Base-by-base conservation (phyloP, 2,329 filamentous ascomycete genomes). In the Hymenoscyphus linearis region DNA sequence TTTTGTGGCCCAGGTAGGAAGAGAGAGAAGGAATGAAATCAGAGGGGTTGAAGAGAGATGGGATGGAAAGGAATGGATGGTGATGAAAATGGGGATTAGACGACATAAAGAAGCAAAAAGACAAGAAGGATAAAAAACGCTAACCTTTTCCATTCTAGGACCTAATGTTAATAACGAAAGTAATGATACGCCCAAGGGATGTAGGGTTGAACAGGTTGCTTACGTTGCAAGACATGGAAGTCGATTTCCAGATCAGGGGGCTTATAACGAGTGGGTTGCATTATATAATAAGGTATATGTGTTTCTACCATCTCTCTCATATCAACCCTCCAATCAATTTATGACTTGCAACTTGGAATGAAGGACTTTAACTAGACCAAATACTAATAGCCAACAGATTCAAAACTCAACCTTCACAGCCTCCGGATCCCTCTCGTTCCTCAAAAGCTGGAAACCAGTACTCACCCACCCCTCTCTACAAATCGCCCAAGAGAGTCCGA, bases 161-260 rank as follows among this genome's bases (percentile, higher is more conserved):
- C 81, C 82, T 12, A 80, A 86, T 66, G 78, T 85, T 54, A 79
- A 82, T 62, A 76, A 74, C 13, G 82, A 87, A 59, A 80, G 80
- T 0, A 74, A 79, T 34, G 76, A 80, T 3, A 75, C 83, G 1
- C 85, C 85, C 0, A 75, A 79, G 1, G 77, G 79, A 52, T 88
- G 85, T 69, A 75, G 74, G 10, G 80, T 88, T 3, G 83, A 88
- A 62, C 80, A 85, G 67, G 84, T 81, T 2, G 82, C 82, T 4
- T 87, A 85, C 63, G 74, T 85, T 36, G 77, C 79, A 1, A 80
- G 85, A 18, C 85, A 87, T 74, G 86, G 85, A 18, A 85, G 83
- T 50, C 78, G 85, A 50, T 89, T 82, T 67, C 85, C 85, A 0
- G 85, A 87, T 64, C 74, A 74, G 1, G 83, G 84, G 3, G 84